Conservation (phyloP, 2,329 filamentous ascomycete species). For the Leptographium wingfieldii region DNA sequence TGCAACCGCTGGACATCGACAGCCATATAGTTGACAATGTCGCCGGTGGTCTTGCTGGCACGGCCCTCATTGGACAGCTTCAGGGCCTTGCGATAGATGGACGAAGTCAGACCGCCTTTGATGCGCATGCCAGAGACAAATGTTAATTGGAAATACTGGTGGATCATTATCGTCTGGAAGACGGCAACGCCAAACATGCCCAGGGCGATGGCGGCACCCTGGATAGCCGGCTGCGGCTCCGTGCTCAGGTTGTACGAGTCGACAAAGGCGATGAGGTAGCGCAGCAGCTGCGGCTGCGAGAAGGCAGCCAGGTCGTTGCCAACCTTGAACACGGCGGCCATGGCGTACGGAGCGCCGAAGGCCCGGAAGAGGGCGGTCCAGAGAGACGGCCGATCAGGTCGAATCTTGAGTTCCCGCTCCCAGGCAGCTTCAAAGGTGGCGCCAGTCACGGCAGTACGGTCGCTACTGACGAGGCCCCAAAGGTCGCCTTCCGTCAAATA, state of each 20-base stretch:
- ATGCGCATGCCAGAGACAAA: slow-evolving; percentile 97
- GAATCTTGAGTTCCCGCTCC: slow-evolving; percentile 57
- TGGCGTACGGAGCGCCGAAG: slow-evolving; percentile 73
- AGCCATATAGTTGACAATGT: slow-evolving; percentile 99
- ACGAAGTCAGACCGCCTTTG: slow-evolving; percentile 77
- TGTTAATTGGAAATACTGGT: slow-evolving; percentile 93
- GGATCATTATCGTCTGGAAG: slow-evolving; percentile 76
- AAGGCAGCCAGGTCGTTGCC: slow-evolving; percentile 79
- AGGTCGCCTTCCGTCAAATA: slow-evolving; percentile 90
- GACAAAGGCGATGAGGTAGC: slow-evolving; percentile 73
- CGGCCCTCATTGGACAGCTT: slow-evolving; percentile 87
- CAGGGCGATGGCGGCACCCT: slow-evolving; percentile 77
- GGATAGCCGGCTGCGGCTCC: slow-evolving; percentile 61
- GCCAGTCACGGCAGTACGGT: slow-evolving; percentile 66
- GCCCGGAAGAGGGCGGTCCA: slow-evolving; percentile 78
- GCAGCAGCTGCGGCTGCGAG: slow-evolving; percentile 78
- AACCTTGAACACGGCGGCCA: slow-evolving; percentile 79
- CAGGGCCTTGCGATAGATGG: slow-evolving; percentile 87
- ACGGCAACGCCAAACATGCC: slow-evolving; percentile 86
- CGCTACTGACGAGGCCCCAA: slow-evolving; percentile 75
- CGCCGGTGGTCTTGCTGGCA: slow-evolving; percentile 78
- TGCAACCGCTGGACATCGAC: slow-evolving; percentile 93
- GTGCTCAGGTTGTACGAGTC: slow-evolving; percentile 53
- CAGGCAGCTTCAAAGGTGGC: slow-evolving; percentile 61
- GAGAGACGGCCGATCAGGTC: slow-evolving; percentile 57